phyloP scores from a whole-genome alignment of 179 eudicot species.

The Silene noctiflora region DNA sequence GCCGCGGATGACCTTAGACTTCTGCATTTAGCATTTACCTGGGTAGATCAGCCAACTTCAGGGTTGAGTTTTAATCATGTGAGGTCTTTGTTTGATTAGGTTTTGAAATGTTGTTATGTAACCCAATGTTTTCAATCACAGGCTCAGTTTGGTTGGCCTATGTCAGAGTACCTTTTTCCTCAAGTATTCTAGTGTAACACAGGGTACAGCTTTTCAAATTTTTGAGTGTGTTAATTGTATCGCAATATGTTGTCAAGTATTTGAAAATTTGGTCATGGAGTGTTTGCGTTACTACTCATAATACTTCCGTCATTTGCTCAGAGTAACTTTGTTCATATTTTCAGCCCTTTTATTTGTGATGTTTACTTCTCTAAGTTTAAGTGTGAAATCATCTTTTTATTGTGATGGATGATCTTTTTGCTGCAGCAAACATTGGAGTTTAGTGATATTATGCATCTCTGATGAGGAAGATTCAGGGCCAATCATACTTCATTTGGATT shows the following conservation, averaged over 20 bases:
- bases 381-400: background rate
- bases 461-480: constrained; percentile 71
- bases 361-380: background rate
- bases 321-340: background rate
- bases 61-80: background rate
- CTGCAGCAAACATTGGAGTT: constrained; percentile 92
- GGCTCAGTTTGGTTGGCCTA: background rate
- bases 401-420: background rate
- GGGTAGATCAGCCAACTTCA: background rate
- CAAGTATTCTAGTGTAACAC: background rate
- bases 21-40: background rate
- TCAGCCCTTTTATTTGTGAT: background rate
- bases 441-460: constrained; percentile 80
- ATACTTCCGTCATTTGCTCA: background rate
- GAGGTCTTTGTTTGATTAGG: background rate
- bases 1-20: background rate
- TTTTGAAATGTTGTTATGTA: background rate
- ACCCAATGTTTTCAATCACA: background rate
- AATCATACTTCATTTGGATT: constrained; percentile 86
- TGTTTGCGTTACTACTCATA: background rate
- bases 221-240: too few species aligned
- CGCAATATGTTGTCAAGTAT: background rate
- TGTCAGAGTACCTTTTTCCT: background rate
- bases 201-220: too few species aligned
- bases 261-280: background rate